These are phyloP conservation scores for Ogataea hybrid DNA, from an alignment of 1,139 yeast species.

Conservation along the genomic window DNA sequence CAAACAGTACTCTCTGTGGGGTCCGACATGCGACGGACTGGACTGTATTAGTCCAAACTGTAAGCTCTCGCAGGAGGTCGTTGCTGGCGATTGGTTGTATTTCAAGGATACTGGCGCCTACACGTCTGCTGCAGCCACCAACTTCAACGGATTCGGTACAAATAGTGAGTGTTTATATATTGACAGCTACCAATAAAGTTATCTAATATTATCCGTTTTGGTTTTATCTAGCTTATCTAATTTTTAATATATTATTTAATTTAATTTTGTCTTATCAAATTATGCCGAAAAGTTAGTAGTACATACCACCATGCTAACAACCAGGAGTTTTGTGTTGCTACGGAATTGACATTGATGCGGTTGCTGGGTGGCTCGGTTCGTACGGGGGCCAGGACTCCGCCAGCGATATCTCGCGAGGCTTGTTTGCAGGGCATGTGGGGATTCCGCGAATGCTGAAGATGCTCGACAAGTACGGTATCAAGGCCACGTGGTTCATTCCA, in stretches of 20 bases:
- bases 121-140: slow-evolving; percentile 85
- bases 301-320: background rate
- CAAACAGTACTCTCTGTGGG: slow-evolving; percentile 76
- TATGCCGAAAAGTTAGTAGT: slow-evolving; percentile 12
- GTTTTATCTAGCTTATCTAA: too few species aligned
- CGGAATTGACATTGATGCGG: slow-evolving; percentile 36
- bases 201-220: background rate
- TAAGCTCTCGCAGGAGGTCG: slow-evolving; percentile 55
- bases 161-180: slow-evolving; percentile 25
- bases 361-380: slow-evolving; percentile 35
- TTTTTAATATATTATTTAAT: too few species aligned
- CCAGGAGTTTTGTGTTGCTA: slow-evolving; percentile 31
- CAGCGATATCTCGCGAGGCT: slow-evolving; percentile 34
- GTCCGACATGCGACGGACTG: slow-evolving; percentile 97
- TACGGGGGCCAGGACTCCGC: slow-evolving; percentile 36
- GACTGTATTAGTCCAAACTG: slow-evolving; percentile 70
- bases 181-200: slow-evolving; percentile 12
- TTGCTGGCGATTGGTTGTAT: slow-evolving; percentile 90
- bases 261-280: background rate
- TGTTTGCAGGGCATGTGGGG: slow-evolving; percentile 36
- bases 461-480: slow-evolving; percentile 32
- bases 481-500: slow-evolving; percentile 36
- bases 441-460: slow-evolving; percentile 33
- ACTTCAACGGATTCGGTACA: slow-evolving; percentile 77
- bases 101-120: slow-evolving; percentile 91